Conservation (phyloP, 257 asterid species). For the Ilex aquifolium region DNA sequence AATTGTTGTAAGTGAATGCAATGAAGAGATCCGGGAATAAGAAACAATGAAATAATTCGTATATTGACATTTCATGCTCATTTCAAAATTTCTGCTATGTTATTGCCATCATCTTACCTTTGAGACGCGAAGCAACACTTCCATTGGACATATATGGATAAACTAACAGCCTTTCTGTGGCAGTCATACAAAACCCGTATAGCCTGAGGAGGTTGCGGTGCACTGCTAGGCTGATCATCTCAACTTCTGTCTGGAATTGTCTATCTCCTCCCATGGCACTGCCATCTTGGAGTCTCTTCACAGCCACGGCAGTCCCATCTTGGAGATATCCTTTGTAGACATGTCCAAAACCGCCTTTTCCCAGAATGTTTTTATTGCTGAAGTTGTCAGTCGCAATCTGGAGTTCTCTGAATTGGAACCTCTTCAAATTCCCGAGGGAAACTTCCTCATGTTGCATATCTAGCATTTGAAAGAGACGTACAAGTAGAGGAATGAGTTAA, state of each 20-base stretch:
- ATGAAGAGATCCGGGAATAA: no score
- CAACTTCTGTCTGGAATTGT: conserved; percentile 93
- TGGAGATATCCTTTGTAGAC: conserved; percentile 78
- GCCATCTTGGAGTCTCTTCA: conserved; percentile 88
- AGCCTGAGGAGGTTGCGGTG: conserved; percentile 89
- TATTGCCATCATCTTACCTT: conserved; percentile 32
- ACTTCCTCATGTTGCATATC: conserved; percentile 68
- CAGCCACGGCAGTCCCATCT: conserved; percentile 87
- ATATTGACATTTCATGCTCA: no score
- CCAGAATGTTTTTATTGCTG: conserved; percentile 73
- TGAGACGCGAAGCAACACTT: conserved; percentile 95
- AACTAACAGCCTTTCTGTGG: conserved; percentile 76
- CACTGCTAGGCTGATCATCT: conserved; percentile 92
- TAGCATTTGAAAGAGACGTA: conserved; percentile 18
- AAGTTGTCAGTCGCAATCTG: conserved; percentile 82
- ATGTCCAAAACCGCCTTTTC: conserved; percentile 92
- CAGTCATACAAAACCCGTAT: conserved; percentile 83
- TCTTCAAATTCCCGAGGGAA: conserved; percentile 82
- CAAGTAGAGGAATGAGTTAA: conserved; percentile 7
- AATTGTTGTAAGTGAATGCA: no score
- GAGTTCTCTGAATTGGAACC: conserved; percentile 73
- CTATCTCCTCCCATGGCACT: conserved; percentile 70
- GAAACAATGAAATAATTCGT: no score
- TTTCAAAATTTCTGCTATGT: no score
- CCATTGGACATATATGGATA: conserved; percentile 97